Base-by-base conservation (phyloP, 23 red algal genomes). In the Gracilaria caudata region DNA sequence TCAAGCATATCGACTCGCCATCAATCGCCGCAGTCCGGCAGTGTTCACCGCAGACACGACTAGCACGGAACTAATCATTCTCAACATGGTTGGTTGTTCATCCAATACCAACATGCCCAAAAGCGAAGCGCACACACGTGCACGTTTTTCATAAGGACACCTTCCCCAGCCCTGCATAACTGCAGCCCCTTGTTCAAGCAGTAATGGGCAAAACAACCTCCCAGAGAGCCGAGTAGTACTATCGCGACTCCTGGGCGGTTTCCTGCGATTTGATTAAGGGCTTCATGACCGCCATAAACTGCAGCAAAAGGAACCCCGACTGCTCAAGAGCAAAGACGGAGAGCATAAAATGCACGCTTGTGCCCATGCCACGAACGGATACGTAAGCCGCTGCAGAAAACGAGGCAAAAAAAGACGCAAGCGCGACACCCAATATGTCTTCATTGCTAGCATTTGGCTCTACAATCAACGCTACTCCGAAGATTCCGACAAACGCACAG, bases 371-470 rank as follows among this genome's bases (percentile, higher is more conserved):
- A 40, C 84, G 24, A 4, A 88, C 51, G 23, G 24, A 73, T 4
- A 78, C 55, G 53, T 88, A 88, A 9, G 84, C 84, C 12, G 33
- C 47, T 43, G 66, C 66, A 4, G 20, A 6, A 73, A 41, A 73
- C 14, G 36, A 73, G 1, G 66, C 66, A 14, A 8, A 34, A 17
- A 73, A 5, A 43, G 43, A 73, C 1, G 24, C 66, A 17, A 73
- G 66, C n/a, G 17, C 17, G 34, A 73, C 66, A 25, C 66, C 66
- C 16, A 73, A n/a, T 4, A 43, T 41, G 66, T 73, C 36, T 45
- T 81, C 55, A 25, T 17, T 26, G 3, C 39, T 39, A 34, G 37
- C 60, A 43, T 28, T 44, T 21, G 60, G 54, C 8, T 30, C 55
- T 9, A 39, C 47, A 81, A 81, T 61, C 30, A 64, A 26, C 16